Base-by-base conservation (phyloP, 257 asterid genomes). In the Scutellaria galericulata region DNA sequence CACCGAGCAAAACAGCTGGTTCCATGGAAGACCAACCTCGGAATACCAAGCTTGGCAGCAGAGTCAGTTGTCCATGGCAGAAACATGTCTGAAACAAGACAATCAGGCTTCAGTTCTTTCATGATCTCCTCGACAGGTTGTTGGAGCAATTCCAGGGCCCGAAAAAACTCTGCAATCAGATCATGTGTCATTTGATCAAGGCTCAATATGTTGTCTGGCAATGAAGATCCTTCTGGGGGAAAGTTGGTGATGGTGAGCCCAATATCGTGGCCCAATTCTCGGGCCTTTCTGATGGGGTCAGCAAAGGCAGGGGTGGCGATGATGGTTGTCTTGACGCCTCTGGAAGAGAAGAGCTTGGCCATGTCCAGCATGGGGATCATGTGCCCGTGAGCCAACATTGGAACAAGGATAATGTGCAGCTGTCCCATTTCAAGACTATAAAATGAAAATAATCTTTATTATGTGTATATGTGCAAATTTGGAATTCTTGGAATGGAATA, bases 301-400 rank as follows among this genome's bases (percentile, higher is more conserved):
- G 77, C 58, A 47, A 77, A 75, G 9, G 80, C 77, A 0, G 77
- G 80, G 6, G 92, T 82, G 13, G 82, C 51, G 61, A 89, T 77
- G 12, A 89, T 24, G 51, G 87, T 86, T 2, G 83, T 31, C 52
- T 77, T 83, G 15, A 79, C 63, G 2, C 89, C 92, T 7, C 82
- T 72, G 8, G 92, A 83, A 4, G 39, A 44, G 71, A 89, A 81
- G 7, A 86, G 80, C 40, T 83, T 85, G 64, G 89, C 96, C 92
- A 89, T 85, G 69, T 89, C 89, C 7, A 89, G 22, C 15, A 71
- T 68, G 10, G 92, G 96, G 57, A 86, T 81, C 78, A 77, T 82
- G 66, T 89, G 96, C 48, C 96, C 92, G 0, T 77, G 83, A 68
- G 92, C 92, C 76, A 86, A 20, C 8, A 78, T 8, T 0, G 96